A percentile compares a stretch with the other conserved stretches of the same genome.
phyloP scores from a whole-genome alignment of 176 grass and related monocot species.

The Phoenix dactylifera region DNA sequence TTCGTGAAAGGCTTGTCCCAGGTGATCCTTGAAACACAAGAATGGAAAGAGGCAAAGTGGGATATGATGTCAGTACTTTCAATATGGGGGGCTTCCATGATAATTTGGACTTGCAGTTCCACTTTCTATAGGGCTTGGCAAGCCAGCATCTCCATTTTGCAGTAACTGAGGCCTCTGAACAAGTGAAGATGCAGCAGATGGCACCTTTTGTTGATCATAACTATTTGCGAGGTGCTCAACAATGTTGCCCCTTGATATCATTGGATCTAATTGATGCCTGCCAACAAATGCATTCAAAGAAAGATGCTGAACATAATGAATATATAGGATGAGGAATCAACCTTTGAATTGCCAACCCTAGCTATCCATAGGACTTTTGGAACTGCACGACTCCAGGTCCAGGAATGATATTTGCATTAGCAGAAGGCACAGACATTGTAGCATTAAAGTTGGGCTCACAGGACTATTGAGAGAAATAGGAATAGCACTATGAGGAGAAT shows the following conservation, averaged over 20 bases:
- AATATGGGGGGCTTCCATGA: constrained; percentile 37
- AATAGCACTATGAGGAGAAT: constrained; percentile 52
- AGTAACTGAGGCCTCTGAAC: constrained; percentile 45
- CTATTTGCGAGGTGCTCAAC: constrained; percentile 37
- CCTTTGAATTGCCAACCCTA: constrained; percentile 46
- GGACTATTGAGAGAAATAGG: constrained; percentile 32
- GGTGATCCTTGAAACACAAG: constrained; percentile 44
- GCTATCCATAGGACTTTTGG: constrained; percentile 68
- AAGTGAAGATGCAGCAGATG: constrained; percentile 26
- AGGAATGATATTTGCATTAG: constrained; percentile 28
- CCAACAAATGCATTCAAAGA: constrained; percentile 42
- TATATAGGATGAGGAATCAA: constrained; percentile 48
- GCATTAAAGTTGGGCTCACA: constrained; percentile 50
- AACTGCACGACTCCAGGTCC: constrained; percentile 52
- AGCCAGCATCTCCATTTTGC: constrained; percentile 35
- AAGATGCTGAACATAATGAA: constrained; percentile 63
- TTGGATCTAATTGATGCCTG: constrained; percentile 56
- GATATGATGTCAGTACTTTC: constrained; percentile 40
- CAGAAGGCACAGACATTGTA: constrained; percentile 40
- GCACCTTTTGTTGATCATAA: constrained; percentile 48
- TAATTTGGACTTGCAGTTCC: constrained; percentile 36
- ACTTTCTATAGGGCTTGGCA: constrained; percentile 37
- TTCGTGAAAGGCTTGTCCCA: constrained; percentile 32
- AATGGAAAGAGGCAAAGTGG: constrained; percentile 15
- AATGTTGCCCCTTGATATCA: constrained; percentile 40